A percentile compares a stretch with the other conserved stretches of the same genome.
Evolutionary conservation across 495 filamentous ascomycete species (phyloP).

Genomic region (Pseudevernia furfuracea): DNA sequence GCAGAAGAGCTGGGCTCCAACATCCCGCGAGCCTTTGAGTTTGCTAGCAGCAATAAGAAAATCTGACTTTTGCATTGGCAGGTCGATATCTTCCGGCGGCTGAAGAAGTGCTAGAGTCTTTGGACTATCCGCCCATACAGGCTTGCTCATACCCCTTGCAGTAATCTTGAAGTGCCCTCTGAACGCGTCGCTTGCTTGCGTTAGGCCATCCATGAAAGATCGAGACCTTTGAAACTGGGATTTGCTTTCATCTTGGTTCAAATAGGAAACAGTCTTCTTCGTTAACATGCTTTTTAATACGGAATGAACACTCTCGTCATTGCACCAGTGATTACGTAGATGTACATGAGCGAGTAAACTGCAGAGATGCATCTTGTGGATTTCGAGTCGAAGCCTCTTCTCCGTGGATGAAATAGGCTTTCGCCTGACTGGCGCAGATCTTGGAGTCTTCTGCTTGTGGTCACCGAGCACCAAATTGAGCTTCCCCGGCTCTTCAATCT

Average conservation of each 20-base stretch:
- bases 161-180: slow-evolving; percentile 58
- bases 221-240: slow-evolving; percentile 64
- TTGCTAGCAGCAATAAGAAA: slow-evolving; percentile 60
- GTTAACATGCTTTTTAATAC: slow-evolving; percentile 52
- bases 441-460: slow-evolving; percentile 35
- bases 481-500: slow-evolving; percentile 34
- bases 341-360: slow-evolving; percentile 71
- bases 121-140: slow-evolving; percentile 63
- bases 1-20: slow-evolving; percentile 86
- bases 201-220: slow-evolving; percentile 70
- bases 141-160: slow-evolving; percentile 57
- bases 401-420: slow-evolving; percentile 63
- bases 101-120: slow-evolving; percentile 41
- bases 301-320: slow-evolving; percentile 60
- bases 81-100: slow-evolving; percentile 45
- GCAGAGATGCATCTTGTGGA: slow-evolving; percentile 80
- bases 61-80: slow-evolving; percentile 44
- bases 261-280: slow-evolving; percentile 49
- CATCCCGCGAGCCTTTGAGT: slow-evolving; percentile 72
- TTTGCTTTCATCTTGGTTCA: slow-evolving; percentile 55
- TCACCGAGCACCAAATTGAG: slow-evolving; percentile 53
- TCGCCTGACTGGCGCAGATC: slow-evolving; percentile 34
- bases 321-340: slow-evolving; percentile 81
- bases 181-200: slow-evolving; percentile 60
- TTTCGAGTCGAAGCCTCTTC: slow-evolving; percentile 59